Evolutionary conservation across 2,329 filamentous ascomycete genomes (phyloP).

Genomic region (Volutella citrinella): DNA sequence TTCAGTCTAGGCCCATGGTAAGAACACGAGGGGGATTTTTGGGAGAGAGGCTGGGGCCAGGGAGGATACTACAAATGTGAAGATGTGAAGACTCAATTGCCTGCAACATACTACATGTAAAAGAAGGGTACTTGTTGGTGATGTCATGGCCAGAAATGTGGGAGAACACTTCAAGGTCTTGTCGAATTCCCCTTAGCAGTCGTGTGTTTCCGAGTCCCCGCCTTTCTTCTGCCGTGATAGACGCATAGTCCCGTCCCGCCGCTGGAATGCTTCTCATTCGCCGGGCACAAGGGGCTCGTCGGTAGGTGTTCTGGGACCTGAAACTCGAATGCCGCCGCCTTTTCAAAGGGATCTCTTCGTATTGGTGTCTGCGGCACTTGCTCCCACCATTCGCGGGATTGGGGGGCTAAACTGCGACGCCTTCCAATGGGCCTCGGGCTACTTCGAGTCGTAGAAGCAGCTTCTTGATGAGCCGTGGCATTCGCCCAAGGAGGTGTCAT

Average conservation of each 20-base stretch:
- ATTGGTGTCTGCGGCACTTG: slow-evolving; percentile 20
- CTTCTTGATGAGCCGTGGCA: not conserved
- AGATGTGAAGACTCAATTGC: too few species aligned
- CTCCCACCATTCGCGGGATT: slow-evolving; percentile 37
- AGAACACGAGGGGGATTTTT: too few species aligned
- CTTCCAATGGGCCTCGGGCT: slow-evolving; percentile 17
- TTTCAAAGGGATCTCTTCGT: slow-evolving; percentile 16
- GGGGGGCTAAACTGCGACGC: slow-evolving; percentile 19
- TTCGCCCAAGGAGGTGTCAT: slow-evolving; percentile 28
- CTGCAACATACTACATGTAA: too few species aligned
- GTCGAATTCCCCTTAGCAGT: too few species aligned
- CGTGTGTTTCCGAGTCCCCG: too few species aligned
- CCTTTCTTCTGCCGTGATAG: slow-evolving; percentile 42
- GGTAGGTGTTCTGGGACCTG: slow-evolving; percentile 50
- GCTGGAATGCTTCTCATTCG: slow-evolving; percentile 42
- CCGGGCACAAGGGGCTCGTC: slow-evolving; percentile 49
- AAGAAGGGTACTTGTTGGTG: too few species aligned
- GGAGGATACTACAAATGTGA: too few species aligned
- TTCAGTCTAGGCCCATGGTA: too few species aligned
- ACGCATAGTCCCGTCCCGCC: slow-evolving; percentile 49
- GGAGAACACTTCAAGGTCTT: too few species aligned
- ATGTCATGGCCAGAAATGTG: too few species aligned
- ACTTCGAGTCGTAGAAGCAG: slow-evolving; percentile 5
- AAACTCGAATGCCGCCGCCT: slow-evolving; percentile 39
- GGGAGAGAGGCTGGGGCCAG: too few species aligned